phyloP scores from a whole-genome alignment of 176 grass and related monocot species.

The Tillandsia fasciculata region DNA sequence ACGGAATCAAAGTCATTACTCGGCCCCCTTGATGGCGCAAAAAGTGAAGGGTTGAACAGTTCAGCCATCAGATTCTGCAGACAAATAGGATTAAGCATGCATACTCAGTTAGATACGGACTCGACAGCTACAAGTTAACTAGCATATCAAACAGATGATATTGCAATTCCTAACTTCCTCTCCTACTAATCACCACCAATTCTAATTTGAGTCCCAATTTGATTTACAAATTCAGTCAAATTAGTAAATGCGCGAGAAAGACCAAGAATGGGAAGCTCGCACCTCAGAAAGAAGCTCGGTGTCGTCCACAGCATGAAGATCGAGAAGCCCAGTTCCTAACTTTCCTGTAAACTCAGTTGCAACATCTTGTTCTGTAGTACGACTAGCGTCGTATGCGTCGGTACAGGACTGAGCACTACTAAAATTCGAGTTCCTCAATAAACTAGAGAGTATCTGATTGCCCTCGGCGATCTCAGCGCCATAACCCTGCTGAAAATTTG shows the following conservation, averaged over 20 bases:
- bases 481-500: constrained; percentile 21
- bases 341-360: constrained; percentile 3
- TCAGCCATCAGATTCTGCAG: constrained; percentile 25
- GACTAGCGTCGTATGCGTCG: constrained; percentile 9
- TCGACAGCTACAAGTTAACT: not conserved
- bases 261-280: not conserved
- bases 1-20: constrained; percentile 16
- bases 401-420: constrained; percentile 12
- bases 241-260: too few relatives aligned
- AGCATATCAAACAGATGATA: not conserved
- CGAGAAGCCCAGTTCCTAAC: constrained; percentile 34
- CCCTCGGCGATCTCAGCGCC: constrained; percentile 17
- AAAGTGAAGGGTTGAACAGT: constrained; percentile 26
- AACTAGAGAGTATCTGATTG: constrained; percentile 21
- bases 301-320: constrained; percentile 30
- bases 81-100: constrained; percentile 1
- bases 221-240: too few relatives aligned
- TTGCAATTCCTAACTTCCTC: too few relatives aligned
- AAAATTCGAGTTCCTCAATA: constrained; percentile 22
- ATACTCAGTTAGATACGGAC: not conserved
- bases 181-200: not conserved
- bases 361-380: constrained; percentile 4
- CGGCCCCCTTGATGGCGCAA: constrained; percentile 20
- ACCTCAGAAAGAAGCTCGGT: constrained; percentile 41
- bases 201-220: too few relatives aligned